These are phyloP conservation scores for Croton setiger DNA, from an alignment of 441 rosid genomes.

Conservation along the genomic window DNA sequence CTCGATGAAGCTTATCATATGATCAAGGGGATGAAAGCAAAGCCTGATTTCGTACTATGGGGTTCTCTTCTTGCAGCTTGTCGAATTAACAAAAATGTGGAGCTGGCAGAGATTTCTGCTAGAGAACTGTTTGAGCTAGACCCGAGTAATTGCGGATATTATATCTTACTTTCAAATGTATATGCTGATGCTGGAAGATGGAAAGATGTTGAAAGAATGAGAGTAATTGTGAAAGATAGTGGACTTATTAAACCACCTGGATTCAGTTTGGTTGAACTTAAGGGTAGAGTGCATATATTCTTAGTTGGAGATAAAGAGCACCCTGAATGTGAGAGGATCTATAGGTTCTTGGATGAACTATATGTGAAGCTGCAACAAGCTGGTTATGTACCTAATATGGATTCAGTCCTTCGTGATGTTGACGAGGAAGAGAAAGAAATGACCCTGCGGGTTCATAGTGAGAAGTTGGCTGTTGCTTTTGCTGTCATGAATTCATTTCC, in stretches of 20 bases:
- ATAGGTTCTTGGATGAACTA: conserved; percentile 60
- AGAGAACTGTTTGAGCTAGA: conserved; percentile 59
- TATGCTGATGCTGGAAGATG: conserved; percentile 87
- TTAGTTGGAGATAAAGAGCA: conserved; percentile 72
- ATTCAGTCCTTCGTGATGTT: conserved; percentile 61
- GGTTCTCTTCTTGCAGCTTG: conserved; percentile 94
- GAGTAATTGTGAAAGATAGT: conserved; percentile 48
- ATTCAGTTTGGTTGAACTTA: conserved; percentile 77
- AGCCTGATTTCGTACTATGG: conserved; percentile 71
- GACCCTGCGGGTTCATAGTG: conserved; percentile 66
- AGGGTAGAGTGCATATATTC: conserved; percentile 71
- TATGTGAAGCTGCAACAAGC: conserved; percentile 56
- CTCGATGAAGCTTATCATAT: conserved; percentile 57
- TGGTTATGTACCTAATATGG: conserved; percentile 68
- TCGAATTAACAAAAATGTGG: conserved; percentile 75
- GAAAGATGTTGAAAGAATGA: conserved; percentile 71
- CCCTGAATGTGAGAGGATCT: conserved; percentile 52
- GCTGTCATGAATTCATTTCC: conserved; percentile 52
- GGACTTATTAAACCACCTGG: conserved; percentile 73
- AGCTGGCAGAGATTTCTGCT: conserved; percentile 74
- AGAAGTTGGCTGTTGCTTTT: conserved; percentile 76
- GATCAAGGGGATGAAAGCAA: conserved; percentile 60
- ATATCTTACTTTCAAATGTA: conserved; percentile 69
- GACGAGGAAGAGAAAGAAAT: conserved; percentile 77
- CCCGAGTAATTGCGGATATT: conserved; percentile 62